Evolutionary conservation across 495 filamentous ascomycete genomes (phyloP).

Genomic region (Tuber melanosporum): DNA sequence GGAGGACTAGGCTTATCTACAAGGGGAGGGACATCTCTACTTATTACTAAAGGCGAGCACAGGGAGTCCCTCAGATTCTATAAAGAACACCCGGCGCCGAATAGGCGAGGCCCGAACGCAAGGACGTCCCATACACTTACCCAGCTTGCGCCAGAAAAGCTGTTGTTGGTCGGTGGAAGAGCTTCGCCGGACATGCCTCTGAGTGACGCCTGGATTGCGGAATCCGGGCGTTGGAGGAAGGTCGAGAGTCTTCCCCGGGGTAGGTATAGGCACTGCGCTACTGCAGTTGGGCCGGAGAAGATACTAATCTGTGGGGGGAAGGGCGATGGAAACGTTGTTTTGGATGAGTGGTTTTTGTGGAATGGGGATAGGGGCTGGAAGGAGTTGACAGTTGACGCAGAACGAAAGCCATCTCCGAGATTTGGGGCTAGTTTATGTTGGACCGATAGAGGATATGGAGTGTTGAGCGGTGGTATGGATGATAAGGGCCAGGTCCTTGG

Average conservation of each 20-base stretch:
- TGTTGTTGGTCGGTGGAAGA: slow-evolving; percentile 70
- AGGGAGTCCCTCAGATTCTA: slow-evolving; percentile 26
- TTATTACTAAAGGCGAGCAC: slow-evolving; percentile 38
- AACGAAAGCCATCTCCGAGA: slow-evolving; percentile 35
- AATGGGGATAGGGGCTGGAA: slow-evolving; percentile 52
- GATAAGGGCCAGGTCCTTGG: slow-evolving; percentile 32
- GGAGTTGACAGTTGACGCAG: slow-evolving; percentile 41
- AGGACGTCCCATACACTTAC: slow-evolving; percentile 77
- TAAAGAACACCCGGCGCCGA: not conserved
- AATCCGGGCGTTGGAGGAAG: slow-evolving; percentile 55
- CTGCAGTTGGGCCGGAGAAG: slow-evolving; percentile 48
- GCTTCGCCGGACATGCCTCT: slow-evolving; percentile 62
- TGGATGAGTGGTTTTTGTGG: slow-evolving; percentile 63
- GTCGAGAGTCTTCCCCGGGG: slow-evolving; percentile 57
- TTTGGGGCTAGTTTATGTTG: slow-evolving; percentile 46
- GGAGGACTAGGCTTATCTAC: slow-evolving; percentile 55
- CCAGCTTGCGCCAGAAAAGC: slow-evolving; percentile 48
- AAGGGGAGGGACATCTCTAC: slow-evolving; percentile 30
- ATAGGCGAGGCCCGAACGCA: slow-evolving; percentile 43
- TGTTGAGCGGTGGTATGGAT: slow-evolving; percentile 39
- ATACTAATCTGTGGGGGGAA: slow-evolving; percentile 69
- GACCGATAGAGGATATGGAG: slow-evolving; percentile 41
- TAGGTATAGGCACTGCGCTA: slow-evolving; percentile 66
- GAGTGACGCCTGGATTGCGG: slow-evolving; percentile 65
- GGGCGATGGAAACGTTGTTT: slow-evolving; percentile 50